A percentile compares a stretch with the other conserved stretches of the same genome.
phyloP scores from a whole-genome alignment of 2,329 filamentous ascomycete genomes.

The Eutypella sp. region DNA sequence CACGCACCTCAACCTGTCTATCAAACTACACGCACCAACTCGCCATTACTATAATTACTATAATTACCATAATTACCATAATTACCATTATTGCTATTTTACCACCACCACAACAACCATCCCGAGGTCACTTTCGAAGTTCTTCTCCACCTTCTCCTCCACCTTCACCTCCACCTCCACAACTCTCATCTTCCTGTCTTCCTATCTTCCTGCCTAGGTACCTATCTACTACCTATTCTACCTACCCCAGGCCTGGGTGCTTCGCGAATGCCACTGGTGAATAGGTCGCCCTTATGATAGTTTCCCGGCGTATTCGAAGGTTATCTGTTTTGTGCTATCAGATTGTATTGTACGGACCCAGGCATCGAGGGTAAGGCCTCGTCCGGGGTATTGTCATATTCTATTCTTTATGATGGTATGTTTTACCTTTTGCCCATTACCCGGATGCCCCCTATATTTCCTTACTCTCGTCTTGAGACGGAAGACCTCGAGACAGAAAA shows the following conservation, averaged over 20 bases:
- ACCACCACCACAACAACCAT: too few relatives aligned
- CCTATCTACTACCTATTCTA: background rate
- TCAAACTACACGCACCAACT: background rate
- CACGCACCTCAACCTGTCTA: background rate
- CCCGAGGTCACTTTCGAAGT: too few relatives aligned
- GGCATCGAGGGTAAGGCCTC: conserved; percentile 20
- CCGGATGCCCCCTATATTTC: background rate
- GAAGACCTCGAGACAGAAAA: background rate
- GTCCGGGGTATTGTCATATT: conserved; percentile 20
- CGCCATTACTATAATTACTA: background rate
- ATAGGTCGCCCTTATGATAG: conserved; percentile 21
- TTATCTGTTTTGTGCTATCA: conserved; percentile 21
- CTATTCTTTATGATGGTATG: conserved; percentile 26
- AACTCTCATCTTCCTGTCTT: background rate
- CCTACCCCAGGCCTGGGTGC: conserved; percentile 1
- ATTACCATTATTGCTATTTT: too few relatives aligned
- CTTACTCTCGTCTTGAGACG: background rate
- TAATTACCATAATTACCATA: background rate
- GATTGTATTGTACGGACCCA: conserved; percentile 19
- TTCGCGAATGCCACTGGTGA: conserved; percentile 3
- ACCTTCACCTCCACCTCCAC: background rate
- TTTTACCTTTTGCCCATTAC: conserved; percentile 3
- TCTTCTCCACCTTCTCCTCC: background rate
- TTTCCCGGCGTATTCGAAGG: conserved; percentile 17
- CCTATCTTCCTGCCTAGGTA: background rate